Evolutionary conservation across 1,139 yeast species (phyloP), one percentile per base, ranked within the genome.

Genomic region (Yamadazyma jaroonii): DNA sequence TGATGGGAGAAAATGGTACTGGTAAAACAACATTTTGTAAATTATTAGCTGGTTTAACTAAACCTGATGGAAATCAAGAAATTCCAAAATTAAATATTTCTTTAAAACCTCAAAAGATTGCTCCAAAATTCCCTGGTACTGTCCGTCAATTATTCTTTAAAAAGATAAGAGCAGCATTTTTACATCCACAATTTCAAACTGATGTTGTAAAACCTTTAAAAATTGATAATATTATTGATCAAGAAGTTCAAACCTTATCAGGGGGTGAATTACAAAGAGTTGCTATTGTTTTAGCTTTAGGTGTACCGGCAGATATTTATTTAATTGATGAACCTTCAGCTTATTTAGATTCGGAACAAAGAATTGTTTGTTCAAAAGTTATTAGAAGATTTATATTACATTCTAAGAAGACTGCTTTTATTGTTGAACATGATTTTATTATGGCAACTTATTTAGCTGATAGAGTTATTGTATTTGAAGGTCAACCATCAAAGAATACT

Each of bases 241-340:
- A 92, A 65, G 97, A 92, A 69, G 98, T 92, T 40, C 96, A 88
- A 72, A 88, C 89, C 52, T 74, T 92, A 65, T 90, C 97, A 38
- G 99, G 98, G 74, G 98, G 98, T 81, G 99, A 92, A 72, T 78
- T 92, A 72, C 98, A 92, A 74, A 85, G 99, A 76, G 98, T 94
- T 45, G 99, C 98, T 47, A 92, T 92, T 66, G 95, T 89, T 29
- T 77, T 92, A 61, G 83, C 97, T 7, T 76, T 94, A 45, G 98
- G 98, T 78, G 72, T 84, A 39, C 89, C 89, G 25, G 98, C 98
- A 22, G 98, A 92, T 62, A 85, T 92, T 51, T 92, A 92, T 63
- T 79, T 92, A 62, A 92, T 92, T 54, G 98, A 92, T 68, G 98
- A 92, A 69, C 98, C 98, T 35, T 88, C 97, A 43, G 99, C 98